Evolutionary conservation across 1,139 yeast genomes (phyloP).

Genomic region (Geotrichum reessii): DNA sequence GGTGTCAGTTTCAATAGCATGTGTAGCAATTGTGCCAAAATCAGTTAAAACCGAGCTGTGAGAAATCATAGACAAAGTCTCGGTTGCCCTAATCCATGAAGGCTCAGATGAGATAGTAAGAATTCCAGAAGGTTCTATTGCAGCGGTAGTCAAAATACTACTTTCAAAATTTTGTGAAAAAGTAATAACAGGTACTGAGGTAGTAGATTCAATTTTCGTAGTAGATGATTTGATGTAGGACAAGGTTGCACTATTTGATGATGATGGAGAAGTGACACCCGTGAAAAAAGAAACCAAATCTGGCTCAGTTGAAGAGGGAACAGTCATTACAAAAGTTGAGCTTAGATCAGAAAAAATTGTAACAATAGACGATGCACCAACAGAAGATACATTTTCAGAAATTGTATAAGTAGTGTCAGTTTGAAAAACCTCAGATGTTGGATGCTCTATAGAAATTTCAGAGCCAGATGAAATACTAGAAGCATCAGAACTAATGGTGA

Average conservation of each 20-base stretch:
- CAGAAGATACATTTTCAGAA: background rate
- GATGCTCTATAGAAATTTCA: background rate
- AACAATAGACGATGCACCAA: background rate
- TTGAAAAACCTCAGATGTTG: background rate
- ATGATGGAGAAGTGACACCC: background rate
- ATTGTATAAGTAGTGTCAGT: background rate
- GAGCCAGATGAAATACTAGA: background rate
- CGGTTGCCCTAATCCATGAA: background rate
- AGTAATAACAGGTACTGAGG: background rate
- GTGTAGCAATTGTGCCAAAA: background rate
- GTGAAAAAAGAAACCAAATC: background rate
- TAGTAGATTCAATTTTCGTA: background rate
- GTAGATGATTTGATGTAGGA: background rate
- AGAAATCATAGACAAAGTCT: background rate
- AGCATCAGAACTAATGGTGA: background rate
- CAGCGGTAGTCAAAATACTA: background rate
- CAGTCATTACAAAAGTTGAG: background rate
- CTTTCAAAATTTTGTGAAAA: background rate
- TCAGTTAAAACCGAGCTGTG: background rate
- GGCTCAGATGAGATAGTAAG: background rate
- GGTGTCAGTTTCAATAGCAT: background rate
- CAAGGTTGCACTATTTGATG: background rate
- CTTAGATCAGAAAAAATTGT: background rate
- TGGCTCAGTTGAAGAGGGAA: background rate
- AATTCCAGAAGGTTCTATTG: background rate